Base-by-base conservation (phyloP, 2,329 filamentous ascomycete species). In the Colletotrichum phormii region DNA sequence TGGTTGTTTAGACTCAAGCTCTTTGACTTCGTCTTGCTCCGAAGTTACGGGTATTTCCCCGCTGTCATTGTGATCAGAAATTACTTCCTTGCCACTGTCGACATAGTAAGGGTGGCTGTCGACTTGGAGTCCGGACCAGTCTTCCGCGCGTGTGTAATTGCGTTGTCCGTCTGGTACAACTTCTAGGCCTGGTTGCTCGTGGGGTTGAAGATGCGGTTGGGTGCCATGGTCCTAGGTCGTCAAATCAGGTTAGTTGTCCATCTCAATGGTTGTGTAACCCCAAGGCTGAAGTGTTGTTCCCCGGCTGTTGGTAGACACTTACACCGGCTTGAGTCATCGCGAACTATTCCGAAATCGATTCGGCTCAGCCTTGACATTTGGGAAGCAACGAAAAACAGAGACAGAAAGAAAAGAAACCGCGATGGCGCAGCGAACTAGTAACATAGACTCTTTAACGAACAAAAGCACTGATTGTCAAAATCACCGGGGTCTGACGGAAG, bases 111-210 rank as follows among this genome's bases (percentile, higher is more conserved):
- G 5, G 15, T 24, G 15, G 18, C 24, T 22, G 53, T 18, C 26
- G 13, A 24, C 53, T 24, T 58, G 33, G 42, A 58, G 63, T 15
- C 35, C 35, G 9, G 63, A 65, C 53, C 53, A 65, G 11, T 57
- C 51, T 46, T 31, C 13, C 8, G 18, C 29, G 12, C 11, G 62
- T 2, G 35, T 2, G 13, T 15, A 15, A 2, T 29, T n/a, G 5
- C 31, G 13, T 18, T 42, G 51, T 26, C 57, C 53, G 3, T 65
- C 53, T n/a, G 63, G 11, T 5, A 58, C 53, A 35, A 24, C 63
- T 29, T 65, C 63, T 13, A 65, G 8, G n/a, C 63, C 63, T 6
- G 35, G 33, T 13, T 65, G 51, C 12, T 64, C 62, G 12, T n/a
- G 33, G 42, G 42, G 4, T 15, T 46, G 42, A 15, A 5, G 8